These are phyloP conservation scores for Paracoccidioides brasiliensis DNA, from an alignment of 2,329 filamentous ascomycete species.

Conservation along the genomic window DNA sequence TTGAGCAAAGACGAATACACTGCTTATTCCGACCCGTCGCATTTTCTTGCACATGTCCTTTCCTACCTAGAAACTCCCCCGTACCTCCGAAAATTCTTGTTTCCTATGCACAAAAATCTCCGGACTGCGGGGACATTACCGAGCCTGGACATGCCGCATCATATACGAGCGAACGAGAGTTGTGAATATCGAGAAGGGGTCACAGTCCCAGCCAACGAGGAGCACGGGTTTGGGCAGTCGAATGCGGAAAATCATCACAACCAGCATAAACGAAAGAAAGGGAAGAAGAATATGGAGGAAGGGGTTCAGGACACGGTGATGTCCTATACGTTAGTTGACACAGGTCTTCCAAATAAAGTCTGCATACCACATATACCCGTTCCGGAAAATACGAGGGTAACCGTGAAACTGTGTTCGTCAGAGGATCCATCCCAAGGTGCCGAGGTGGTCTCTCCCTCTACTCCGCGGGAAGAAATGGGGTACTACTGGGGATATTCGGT, in stretches of 20 bases:
- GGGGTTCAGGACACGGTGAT: slow-evolving; percentile 26
- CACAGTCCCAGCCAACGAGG: slow-evolving; percentile 39
- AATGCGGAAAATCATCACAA: neutral
- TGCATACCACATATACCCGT: slow-evolving; percentile 45
- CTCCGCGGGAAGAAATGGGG: slow-evolving; percentile 59
- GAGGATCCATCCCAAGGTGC: slow-evolving; percentile 29
- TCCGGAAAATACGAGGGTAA: slow-evolving; percentile 59
- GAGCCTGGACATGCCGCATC: slow-evolving; percentile 73
- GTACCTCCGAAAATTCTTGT: slow-evolving; percentile 62
- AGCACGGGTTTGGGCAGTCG: neutral
- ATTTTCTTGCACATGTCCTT: slow-evolving; percentile 67
- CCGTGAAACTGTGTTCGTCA: slow-evolving; percentile 47
- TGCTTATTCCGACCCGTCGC: slow-evolving; percentile 59
- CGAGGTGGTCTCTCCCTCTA: slow-evolving; percentile 52
- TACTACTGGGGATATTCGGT: slow-evolving; percentile 81
- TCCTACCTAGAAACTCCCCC: slow-evolving; percentile 75
- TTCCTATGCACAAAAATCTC: slow-evolving; percentile 67
- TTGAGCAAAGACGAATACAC: slow-evolving; percentile 42
- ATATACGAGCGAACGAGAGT: slow-evolving; percentile 63
- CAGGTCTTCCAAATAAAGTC: slow-evolving; percentile 36
- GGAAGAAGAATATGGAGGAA: slow-evolving; percentile 9
- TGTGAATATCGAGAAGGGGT: slow-evolving; percentile 69
- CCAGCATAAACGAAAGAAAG: slow-evolving; percentile 1
- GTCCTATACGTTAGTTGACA: slow-evolving; percentile 33
- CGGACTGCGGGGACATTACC: slow-evolving; percentile 59